Percentiles rank a stretch among this genome's conserved stretches.
Conservation (phyloP, 768 basidiomycete species). For the Lactarius quietus region DNA sequence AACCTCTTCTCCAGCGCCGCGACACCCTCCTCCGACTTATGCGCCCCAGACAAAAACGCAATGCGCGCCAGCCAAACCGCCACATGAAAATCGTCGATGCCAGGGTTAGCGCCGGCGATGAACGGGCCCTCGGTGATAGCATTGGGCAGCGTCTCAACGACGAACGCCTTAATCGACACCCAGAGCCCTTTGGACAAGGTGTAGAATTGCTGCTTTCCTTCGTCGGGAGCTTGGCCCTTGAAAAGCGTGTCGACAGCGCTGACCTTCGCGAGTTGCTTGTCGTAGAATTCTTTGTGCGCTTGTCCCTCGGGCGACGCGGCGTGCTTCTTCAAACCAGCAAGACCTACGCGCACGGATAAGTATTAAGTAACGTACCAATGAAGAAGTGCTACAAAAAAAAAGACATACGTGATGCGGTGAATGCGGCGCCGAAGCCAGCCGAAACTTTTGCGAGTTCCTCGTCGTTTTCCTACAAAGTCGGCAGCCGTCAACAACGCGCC, state of each 20-base stretch:
- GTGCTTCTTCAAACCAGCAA: constrained; percentile 40
- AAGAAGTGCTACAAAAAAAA: neutral
- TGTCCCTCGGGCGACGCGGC: constrained; percentile 35
- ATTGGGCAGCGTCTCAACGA: constrained; percentile 39
- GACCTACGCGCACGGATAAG: constrained; percentile 34
- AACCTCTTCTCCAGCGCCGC: constrained; percentile 40
- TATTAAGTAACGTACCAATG: neutral
- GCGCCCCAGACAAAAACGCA: constrained; percentile 38
- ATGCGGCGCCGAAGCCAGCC: constrained; percentile 34
- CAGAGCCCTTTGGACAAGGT: constrained; percentile 38
- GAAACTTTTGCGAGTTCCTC: constrained; percentile 43
- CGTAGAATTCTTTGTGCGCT: constrained; percentile 43
- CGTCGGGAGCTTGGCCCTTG: constrained; percentile 37
- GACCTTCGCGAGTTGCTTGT: constrained; percentile 40
- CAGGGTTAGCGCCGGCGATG: constrained; percentile 44
- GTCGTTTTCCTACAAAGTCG: constrained; percentile 39
- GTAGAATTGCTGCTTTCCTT: constrained; percentile 40
- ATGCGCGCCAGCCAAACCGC: constrained; percentile 51
- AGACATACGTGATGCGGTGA: constrained; percentile 41
- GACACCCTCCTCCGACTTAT: constrained; percentile 37
- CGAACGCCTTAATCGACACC: constrained; percentile 36
- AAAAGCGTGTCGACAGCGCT: constrained; percentile 42
- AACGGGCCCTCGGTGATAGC: constrained; percentile 44
- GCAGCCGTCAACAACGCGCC: neutral
- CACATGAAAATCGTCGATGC: constrained; percentile 56